Conservation (phyloP, 805 yeast genomes). For the Millerozyma acaciae region DNA sequence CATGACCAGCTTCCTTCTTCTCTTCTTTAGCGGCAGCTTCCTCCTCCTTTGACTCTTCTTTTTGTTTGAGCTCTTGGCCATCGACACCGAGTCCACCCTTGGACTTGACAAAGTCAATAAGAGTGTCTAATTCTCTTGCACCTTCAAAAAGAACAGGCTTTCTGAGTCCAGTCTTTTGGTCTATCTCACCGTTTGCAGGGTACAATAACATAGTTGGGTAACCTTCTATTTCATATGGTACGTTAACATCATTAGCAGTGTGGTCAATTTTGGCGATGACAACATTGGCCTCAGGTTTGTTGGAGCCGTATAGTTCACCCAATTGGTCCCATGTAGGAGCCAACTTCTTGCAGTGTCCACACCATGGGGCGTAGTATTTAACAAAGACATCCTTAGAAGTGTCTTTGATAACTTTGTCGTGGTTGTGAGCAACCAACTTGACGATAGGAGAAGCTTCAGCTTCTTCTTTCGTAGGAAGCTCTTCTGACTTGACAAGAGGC, state of each 20-base stretch:
- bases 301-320: conserved; percentile 60
- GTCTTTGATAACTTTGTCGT: conserved; percentile 62
- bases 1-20: conserved; percentile 26
- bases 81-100: conserved; percentile 64
- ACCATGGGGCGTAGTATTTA: conserved; percentile 96
- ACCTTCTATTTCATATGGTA: conserved; percentile 63
- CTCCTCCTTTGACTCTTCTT: conserved; percentile 24
- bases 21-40: conserved; percentile 20
- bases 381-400: conserved; percentile 68
- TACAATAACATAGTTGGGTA: conserved; percentile 90
- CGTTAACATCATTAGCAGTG: conserved; percentile 82
- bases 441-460: conserved; percentile 52
- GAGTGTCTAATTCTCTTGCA: conserved; percentile 66
- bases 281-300: conserved; percentile 49
- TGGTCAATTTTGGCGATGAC: conserved; percentile 85
- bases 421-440: conserved; percentile 80
- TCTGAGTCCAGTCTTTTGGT: conserved; percentile 41
- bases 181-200: conserved; percentile 64
- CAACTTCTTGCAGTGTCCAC: conserved; percentile 91
- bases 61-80: conserved; percentile 30
- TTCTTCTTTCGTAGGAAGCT: conserved; percentile 79
- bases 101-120: conserved; percentile 68
- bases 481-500: conserved; percentile 81
- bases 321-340: conserved; percentile 88
- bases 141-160: conserved; percentile 61